A percentile compares a stretch with the other conserved stretches of the same genome.
phyloP scores from a whole-genome alignment of 495 filamentous ascomycete species.

The Hypoxylon lienhwacheense region DNA sequence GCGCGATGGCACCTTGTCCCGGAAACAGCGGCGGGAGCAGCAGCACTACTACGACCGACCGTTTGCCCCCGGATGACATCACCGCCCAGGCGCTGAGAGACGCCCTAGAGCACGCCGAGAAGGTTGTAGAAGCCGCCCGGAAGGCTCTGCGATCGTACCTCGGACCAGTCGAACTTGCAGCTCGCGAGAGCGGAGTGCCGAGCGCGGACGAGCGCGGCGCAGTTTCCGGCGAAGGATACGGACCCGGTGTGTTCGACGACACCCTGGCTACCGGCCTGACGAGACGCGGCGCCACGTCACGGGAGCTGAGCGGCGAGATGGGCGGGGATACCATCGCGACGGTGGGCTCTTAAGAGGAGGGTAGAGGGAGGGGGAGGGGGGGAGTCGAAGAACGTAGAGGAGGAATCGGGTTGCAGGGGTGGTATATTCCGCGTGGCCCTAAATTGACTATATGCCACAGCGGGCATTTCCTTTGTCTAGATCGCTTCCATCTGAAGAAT shows the following conservation, averaged over 20 bases:
- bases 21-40: constrained; percentile 19
- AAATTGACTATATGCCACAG: neutral
- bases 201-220: neutral
- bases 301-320: constrained; percentile 58
- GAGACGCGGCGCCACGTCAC: constrained; percentile 49
- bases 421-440: too few species aligned
- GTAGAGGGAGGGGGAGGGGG: too few species aligned
- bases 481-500: constrained; percentile 11
- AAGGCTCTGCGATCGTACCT: constrained; percentile 42
- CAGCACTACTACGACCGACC: constrained; percentile 7
- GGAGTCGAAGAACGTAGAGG: too few species aligned
- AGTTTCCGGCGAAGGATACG: neutral
- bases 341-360: constrained; percentile 3
- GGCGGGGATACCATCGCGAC: constrained; percentile 50
- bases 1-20: constrained; percentile 4
- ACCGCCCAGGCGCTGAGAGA: constrained; percentile 39
- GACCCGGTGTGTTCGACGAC: neutral
- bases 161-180: constrained; percentile 3
- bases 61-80: constrained; percentile 19
- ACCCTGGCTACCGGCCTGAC: constrained; percentile 23
- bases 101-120: constrained; percentile 44
- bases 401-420: too few species aligned
- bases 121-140: constrained; percentile 43
- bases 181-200: neutral
- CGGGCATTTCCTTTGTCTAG: neutral